Evolutionary conservation across 129 eudicot species (phyloP), one percentile per base, ranked within the genome.

Genomic region (Flaveria robusta): DNA sequence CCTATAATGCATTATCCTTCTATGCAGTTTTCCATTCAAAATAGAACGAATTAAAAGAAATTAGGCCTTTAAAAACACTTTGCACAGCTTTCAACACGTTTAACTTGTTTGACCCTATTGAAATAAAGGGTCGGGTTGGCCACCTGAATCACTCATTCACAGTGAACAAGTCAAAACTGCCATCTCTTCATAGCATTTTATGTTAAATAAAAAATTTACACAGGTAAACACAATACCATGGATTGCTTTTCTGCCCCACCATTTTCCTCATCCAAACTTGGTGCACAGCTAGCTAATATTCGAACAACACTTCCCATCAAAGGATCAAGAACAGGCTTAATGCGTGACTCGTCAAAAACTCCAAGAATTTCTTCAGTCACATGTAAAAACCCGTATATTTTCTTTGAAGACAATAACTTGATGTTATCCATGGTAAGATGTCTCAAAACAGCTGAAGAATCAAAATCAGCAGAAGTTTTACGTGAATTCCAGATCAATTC

Each of bases 221-320:
- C 6, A 7, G 18, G 43, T 12, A 81, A 31, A 1, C 15, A 69
- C 6, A 73, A 81, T 89, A 89, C 96, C 88, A 27, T 76, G 43
- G 72, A 81, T 63, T 72, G 68, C 72, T 81, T 75, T 72, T 85
- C 86, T 77, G 70, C 84, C 66, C 74, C 81, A 63, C 60, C 56
- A 5, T 74, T 78, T 47, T 81, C 72, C 51, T 75, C 52, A 14
- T 71, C 86, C 60, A 78, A 42, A 74, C 83, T 71, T 3, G 83
- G 73, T 23, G 90, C 80, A 77, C 97, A 94, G 79, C 89, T 87
- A 37, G 83, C 85, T 66, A 90, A 84, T 66, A 94, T 79, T 12
- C 90, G 93, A 71, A 83, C 93, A 79, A 91, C 88, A 71, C 88
- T 88, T 62, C 90, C 95, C 90, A 86, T 84, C 41, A 94, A 78